Percentiles rank a stretch among this genome's conserved stretches.
Evolutionary conservation across 2,329 filamentous ascomycete species (phyloP).

Genomic region (Shiraia sp.): DNA sequence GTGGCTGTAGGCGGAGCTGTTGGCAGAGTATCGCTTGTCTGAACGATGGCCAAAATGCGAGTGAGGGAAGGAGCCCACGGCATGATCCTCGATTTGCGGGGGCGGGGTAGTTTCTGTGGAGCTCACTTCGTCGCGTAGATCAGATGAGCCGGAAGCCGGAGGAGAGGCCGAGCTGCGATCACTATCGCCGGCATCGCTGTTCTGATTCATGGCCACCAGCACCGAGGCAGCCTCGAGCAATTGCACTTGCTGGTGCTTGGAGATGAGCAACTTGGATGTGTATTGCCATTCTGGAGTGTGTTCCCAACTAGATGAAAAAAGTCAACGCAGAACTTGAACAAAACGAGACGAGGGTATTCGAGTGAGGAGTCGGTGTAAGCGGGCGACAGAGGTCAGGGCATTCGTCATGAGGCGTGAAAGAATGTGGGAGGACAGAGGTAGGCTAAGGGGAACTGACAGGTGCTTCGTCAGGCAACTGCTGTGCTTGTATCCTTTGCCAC

Average conservation of each 20-base stretch:
- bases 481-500: constrained; percentile 99
- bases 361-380: constrained; percentile 13
- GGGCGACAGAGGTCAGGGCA: constrained; percentile 36
- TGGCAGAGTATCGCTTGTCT: constrained; percentile 53
- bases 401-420: constrained; percentile 47
- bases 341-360: constrained; percentile 7
- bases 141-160: constrained; percentile 78
- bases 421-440: constrained; percentile 46
- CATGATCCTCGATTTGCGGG: constrained; percentile 70
- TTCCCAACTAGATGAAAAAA: constrained; percentile 81
- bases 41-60: constrained; percentile 39
- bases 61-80: constrained; percentile 52
- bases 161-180: constrained; percentile 83
- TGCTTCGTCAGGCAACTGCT: constrained; percentile 99
- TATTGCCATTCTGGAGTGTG: constrained; percentile 97
- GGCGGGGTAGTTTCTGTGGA: constrained; percentile 93
- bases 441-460: constrained; percentile 82
- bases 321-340: constrained; percentile 35
- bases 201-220: constrained; percentile 82
- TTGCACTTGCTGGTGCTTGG: constrained; percentile 99
- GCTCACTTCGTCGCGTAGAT: constrained; percentile 73
- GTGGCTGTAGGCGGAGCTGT: constrained; percentile 62
- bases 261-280: constrained; percentile 97
- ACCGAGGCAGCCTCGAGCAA: constrained; percentile 96
- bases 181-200: constrained; percentile 66